Percentiles rank a stretch among this genome's conserved stretches.
phyloP scores from a whole-genome alignment of 1,284 basidiomycete genomes.

The Vanrija pseudolonga region DNA sequence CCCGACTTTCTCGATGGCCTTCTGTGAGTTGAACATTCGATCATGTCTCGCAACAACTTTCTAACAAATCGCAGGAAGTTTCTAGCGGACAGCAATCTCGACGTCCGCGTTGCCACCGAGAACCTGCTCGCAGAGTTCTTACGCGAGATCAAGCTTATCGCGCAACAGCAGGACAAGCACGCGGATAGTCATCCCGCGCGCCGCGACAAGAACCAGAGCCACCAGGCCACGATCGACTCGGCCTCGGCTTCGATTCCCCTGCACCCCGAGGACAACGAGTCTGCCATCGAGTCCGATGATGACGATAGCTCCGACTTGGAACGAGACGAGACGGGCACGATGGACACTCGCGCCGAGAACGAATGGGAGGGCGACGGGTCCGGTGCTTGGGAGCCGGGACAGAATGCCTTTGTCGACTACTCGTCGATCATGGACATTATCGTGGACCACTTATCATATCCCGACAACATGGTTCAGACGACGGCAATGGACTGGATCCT shows the following conservation, averaged over 20 bases:
- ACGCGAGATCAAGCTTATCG: conserved; percentile 84
- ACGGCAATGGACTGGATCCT: conserved; percentile 87
- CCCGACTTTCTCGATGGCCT: conserved; percentile 93
- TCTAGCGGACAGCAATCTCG: conserved; percentile 89
- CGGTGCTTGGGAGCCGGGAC: conserved; percentile 82
- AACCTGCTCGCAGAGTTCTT: conserved; percentile 88
- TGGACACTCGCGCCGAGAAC: conserved; percentile 18
- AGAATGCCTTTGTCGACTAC: conserved; percentile 88
- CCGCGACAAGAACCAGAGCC: background rate
- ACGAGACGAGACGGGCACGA: conserved; percentile 30
- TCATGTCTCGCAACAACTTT: too few species aligned
- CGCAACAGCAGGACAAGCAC: conserved; percentile 59
- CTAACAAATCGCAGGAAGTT: conserved; percentile 64
- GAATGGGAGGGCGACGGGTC: conserved; percentile 45
- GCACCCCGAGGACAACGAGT: conserved; percentile 8
- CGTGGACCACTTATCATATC: conserved; percentile 78
- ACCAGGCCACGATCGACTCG: conserved; percentile 52
- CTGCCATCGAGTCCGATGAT: conserved; percentile 9
- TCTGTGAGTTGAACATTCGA: conserved; percentile 58
- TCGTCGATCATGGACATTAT: conserved; percentile 90
- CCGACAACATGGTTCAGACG: conserved; percentile 85
- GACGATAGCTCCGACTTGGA: conserved; percentile 26
- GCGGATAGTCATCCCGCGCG: conserved; percentile 21
- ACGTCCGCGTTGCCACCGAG: conserved; percentile 89
- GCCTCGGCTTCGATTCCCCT: conserved; percentile 9